A percentile compares a stretch with the other conserved stretches of the same genome.
phyloP scores from a whole-genome alignment of 2,329 filamentous ascomycete genomes.

The Monosporascus sp. region DNA sequence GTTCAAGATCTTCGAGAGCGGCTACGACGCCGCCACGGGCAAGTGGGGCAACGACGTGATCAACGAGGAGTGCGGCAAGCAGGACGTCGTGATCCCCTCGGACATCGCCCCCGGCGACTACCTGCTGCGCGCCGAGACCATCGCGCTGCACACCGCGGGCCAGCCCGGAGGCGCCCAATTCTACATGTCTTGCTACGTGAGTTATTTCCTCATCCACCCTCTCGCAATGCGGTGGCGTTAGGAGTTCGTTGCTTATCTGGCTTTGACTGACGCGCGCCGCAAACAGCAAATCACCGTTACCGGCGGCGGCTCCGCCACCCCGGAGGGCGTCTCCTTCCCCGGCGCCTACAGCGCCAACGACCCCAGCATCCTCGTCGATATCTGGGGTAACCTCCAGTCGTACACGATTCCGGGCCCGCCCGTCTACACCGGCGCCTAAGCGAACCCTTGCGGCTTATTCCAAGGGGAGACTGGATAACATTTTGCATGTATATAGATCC shows the following conservation, averaged over 20 bases:
- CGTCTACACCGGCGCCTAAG: constrained; percentile 18
- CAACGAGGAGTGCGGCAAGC: constrained; percentile 24
- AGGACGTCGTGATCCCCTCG: constrained; percentile 32
- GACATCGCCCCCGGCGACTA: constrained; percentile 36
- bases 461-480: not conserved
- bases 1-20: constrained; percentile 48
- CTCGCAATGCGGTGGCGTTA: too few species aligned
- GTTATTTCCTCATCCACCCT: not conserved
- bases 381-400: constrained; percentile 29
- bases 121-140: constrained; percentile 36
- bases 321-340: constrained; percentile 39
- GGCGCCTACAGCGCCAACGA: constrained; percentile 42
- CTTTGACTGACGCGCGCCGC: constrained; percentile 2
- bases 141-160: constrained; percentile 35
- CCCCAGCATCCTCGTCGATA: constrained; percentile 44
- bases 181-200: constrained; percentile 22
- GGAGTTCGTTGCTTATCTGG: too few species aligned
- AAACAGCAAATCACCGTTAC: constrained; percentile 40
- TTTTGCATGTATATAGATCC: not conserved
- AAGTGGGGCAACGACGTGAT: constrained; percentile 29
- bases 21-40: constrained; percentile 23
- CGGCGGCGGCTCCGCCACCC: constrained; percentile 36
- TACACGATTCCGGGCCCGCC: constrained; percentile 36
- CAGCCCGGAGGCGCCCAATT: constrained; percentile 19
- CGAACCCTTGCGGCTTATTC: not conserved